Conservation (phyloP, 345 rosid genomes). For the Clarkia xantiana region DNA sequence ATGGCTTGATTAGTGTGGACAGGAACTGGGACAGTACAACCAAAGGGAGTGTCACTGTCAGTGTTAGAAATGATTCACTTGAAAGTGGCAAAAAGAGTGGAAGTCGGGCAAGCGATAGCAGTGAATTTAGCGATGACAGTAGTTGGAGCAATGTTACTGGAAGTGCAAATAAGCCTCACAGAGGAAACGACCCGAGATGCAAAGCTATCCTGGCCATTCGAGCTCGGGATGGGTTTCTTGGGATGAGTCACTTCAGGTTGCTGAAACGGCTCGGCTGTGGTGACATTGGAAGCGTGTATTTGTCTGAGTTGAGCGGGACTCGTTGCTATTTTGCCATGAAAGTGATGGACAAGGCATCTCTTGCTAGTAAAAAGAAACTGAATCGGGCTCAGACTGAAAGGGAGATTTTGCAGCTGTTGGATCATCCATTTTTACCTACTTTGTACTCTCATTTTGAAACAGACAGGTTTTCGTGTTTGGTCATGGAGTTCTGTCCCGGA, state of each 20-base stretch:
- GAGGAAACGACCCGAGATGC: slow-evolving; percentile 98
- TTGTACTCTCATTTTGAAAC: slow-evolving; percentile 94
- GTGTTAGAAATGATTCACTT: slow-evolving; percentile 48
- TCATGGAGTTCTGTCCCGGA: slow-evolving; percentile 96
- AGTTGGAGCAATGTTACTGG: slow-evolving; percentile 91
- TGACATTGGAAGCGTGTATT: slow-evolving; percentile 95
- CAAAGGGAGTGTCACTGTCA: slow-evolving; percentile 44
- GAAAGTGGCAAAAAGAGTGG: slow-evolving; percentile 77
- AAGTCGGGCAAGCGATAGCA: slow-evolving; percentile 72
- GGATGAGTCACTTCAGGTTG: slow-evolving; percentile 90
- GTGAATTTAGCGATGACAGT: slow-evolving; percentile 85
- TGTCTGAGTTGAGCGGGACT: slow-evolving; percentile 85
- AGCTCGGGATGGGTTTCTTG: slow-evolving; percentile 72
- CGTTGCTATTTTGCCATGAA: slow-evolving; percentile 89
- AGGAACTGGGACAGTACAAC: slow-evolving; percentile 57
- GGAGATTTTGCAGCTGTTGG: slow-evolving; percentile 86
- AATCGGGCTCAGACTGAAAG: slow-evolving; percentile 94
- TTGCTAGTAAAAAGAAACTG: slow-evolving; percentile 85
- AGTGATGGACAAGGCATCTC: slow-evolving; percentile 98
- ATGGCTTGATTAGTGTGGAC: too few relatives aligned
- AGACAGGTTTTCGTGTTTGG: slow-evolving; percentile 88
- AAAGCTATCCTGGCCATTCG: slow-evolving; percentile 82
- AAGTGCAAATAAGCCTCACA: slow-evolving; percentile 88
- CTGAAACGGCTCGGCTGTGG: slow-evolving; percentile 94
- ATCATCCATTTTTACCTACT: slow-evolving; percentile 95